Evolutionary conservation across 345 rosid genomes (phyloP).

Genomic region (Dovyalis caffra): DNA sequence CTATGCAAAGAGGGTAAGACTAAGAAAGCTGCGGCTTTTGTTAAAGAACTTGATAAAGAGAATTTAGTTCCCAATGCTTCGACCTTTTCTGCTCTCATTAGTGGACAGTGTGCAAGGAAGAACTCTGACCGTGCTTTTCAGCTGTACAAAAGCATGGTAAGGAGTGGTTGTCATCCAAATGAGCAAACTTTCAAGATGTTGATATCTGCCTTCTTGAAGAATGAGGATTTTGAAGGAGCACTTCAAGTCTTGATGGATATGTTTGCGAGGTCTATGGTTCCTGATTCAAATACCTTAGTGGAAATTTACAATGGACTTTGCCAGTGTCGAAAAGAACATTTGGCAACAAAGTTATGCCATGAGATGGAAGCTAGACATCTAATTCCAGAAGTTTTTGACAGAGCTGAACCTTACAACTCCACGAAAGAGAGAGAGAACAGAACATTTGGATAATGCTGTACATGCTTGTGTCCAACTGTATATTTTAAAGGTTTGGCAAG

Average conservation of each 20-base stretch:
- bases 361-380: conserved; percentile 43
- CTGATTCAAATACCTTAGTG: conserved; percentile 36
- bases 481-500: not conserved
- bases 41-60: conserved; percentile 70
- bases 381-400: conserved; percentile 34
- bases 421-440: conserved; percentile 2
- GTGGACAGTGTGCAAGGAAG: conserved; percentile 70
- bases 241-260: conserved; percentile 55
- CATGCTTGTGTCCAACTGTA: not conserved
- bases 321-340: conserved; percentile 47
- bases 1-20: conserved; percentile 87
- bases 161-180: conserved; percentile 64
- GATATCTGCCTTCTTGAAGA: conserved; percentile 49
- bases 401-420: conserved; percentile 13
- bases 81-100: conserved; percentile 72
- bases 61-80: conserved; percentile 69
- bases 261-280: conserved; percentile 47
- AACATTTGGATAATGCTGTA: not conserved
- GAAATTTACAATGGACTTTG: conserved; percentile 50
- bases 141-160: conserved; percentile 68
- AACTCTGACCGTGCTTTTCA: conserved; percentile 67
- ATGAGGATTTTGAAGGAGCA: conserved; percentile 70
- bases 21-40: conserved; percentile 77
- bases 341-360: conserved; percentile 38
- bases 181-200: conserved; percentile 45